Evolutionary conservation across 1,284 basidiomycete species (phyloP), one percentile per base, ranked within the genome.

Genomic region (Rhodotorula sp.): DNA sequence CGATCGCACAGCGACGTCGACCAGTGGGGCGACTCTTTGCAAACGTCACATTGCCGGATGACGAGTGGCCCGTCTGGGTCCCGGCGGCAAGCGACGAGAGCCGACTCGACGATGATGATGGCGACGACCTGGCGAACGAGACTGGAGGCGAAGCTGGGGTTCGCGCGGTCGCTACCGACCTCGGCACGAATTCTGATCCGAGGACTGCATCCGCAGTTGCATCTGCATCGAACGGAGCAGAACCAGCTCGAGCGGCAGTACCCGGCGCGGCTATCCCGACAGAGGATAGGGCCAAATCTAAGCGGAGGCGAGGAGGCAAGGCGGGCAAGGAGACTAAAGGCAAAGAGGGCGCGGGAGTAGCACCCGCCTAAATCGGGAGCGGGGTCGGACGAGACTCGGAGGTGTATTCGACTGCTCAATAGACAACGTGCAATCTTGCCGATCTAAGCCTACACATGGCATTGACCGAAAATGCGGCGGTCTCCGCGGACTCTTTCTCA

Each of bases 81-180:
- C 52, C 66, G 26, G 50, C 66, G 18, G 54, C 58, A 23, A 34
- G 43, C 5, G 45, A 19, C 23, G 54, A 60, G 19, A 31, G 50
- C 4, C 66, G 69, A 69, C 21, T 48, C 34, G 60, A 65, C 21
- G 23, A 23, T 48, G 54, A 52, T 18, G 60, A 64, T 21, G 60
- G 6, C 2, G 31, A 38, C 3, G 50, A 50, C 56, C n/a, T 5
- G n/a, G 47, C 2, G 6, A 31, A 38, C 38, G 57, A 48, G 5
- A 38, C 45, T 19, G 43, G n/a, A 10, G 62, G 8, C 38, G 45
- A 47, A n/a, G 49, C 21, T 28, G 34, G 23, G 8, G 45, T 1
- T 16, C 23, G 15, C 12, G 7, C 34, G 43, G 19, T 12, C 38
- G 31, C 23, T 12, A 15, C 52, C 21, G 10, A 26, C 18, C 54